Conservation (phyloP, 495 filamentous ascomycete species). For the Xylaria cubensis region DNA sequence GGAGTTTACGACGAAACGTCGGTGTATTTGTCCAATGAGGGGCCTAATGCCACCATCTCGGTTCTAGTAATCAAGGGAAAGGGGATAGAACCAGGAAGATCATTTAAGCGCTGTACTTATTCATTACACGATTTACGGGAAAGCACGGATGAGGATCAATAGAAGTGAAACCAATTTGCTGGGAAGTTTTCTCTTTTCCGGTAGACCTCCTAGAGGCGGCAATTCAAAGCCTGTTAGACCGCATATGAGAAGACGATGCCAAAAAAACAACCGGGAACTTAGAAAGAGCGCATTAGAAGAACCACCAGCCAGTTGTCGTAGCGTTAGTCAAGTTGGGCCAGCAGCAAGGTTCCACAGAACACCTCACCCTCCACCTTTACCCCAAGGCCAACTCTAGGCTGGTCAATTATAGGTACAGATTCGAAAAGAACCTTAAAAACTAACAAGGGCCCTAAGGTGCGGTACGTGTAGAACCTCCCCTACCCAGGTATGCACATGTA, state of each 20-base stretch:
- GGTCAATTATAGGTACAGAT: background rate
- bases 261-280: background rate
- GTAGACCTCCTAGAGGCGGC: background rate
- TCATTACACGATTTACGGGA: constrained; percentile 1
- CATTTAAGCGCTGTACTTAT: background rate
- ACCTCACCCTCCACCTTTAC: background rate
- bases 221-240: background rate
- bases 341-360: background rate
- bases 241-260: background rate
- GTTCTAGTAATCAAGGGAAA: constrained; percentile 2
- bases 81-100: background rate
- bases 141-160: background rate
- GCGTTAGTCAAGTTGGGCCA: background rate
- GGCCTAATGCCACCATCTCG: background rate
- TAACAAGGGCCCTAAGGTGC: background rate
- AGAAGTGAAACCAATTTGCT: background rate
- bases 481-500: constrained; percentile 6
- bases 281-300: background rate
- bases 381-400: background rate
- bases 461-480: background rate
- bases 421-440: background rate
- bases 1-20: constrained; percentile 39
- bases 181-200: background rate
- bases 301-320: background rate
- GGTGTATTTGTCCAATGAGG: constrained; percentile 27